phyloP scores from a whole-genome alignment of 345 rosid genomes.

The Crucihimalaya himalaica region DNA sequence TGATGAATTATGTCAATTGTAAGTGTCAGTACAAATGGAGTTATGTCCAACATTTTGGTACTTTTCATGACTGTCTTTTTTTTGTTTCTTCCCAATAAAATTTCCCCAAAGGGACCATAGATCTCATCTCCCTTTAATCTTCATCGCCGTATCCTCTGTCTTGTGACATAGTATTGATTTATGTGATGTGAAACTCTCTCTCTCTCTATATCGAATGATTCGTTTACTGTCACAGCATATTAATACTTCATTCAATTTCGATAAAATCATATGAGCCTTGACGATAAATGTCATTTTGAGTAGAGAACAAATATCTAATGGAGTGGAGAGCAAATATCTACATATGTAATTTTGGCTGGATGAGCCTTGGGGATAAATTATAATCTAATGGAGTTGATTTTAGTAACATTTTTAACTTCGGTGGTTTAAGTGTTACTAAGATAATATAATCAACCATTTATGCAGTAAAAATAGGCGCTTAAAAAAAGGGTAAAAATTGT shows the following conservation, averaged over 20 bases:
- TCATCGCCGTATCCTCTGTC: conserved; percentile 36
- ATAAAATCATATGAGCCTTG: background rate
- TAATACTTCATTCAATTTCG: conserved; percentile 21
- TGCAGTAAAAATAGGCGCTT: background rate
- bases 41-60: conserved; percentile 43
- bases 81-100: conserved; percentile 33
- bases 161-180: conserved; percentile 39
- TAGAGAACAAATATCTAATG: background rate
- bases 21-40: conserved; percentile 36
- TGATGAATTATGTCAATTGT: conserved; percentile 19
- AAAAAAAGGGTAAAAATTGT: background rate
- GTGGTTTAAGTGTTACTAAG: too few relatives aligned
- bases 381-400: background rate
- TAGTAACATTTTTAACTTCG: background rate
- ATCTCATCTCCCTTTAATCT: conserved; percentile 24
- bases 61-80: conserved; percentile 43
- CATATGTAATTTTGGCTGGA: background rate
- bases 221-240: conserved; percentile 24
- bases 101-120: conserved; percentile 41
- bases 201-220: conserved; percentile 23
- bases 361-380: background rate
- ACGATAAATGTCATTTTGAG: too few relatives aligned
- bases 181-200: conserved; percentile 28
- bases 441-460: background rate
- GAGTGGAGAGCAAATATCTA: too few relatives aligned